phyloP scores from a whole-genome alignment of 148 eudicot genomes.

The Drosera capensis region DNA sequence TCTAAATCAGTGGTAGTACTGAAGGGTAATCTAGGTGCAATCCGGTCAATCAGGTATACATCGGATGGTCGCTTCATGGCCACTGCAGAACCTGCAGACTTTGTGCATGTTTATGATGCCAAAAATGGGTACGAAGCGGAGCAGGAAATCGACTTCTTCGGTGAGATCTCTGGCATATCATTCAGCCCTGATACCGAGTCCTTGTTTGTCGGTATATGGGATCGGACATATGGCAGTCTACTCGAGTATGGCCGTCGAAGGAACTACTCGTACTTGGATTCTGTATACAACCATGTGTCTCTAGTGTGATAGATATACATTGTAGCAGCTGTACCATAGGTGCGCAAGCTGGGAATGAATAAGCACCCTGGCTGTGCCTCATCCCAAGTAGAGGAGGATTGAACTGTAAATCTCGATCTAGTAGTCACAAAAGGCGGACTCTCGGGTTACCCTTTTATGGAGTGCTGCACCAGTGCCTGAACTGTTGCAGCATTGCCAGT shows the following conservation, averaged over 20 bases:
- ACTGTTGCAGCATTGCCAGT: no score
- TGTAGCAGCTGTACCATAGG: no score
- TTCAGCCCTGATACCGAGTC: slow-evolving; percentile 76
- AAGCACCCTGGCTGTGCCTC: no score
- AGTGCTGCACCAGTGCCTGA: no score
- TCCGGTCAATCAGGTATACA: slow-evolving; percentile 67
- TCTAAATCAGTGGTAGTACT: slow-evolving; percentile 41
- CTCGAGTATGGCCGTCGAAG: slow-evolving; percentile 61
- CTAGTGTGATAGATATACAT: no score
- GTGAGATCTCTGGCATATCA: slow-evolving; percentile 75
- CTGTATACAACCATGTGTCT: slow-evolving; percentile 11
- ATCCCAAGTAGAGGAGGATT: no score
- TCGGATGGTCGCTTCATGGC: slow-evolving; percentile 82
- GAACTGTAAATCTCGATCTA: no score
- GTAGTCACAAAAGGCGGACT: no score
- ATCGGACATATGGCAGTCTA: slow-evolving; percentile 75
- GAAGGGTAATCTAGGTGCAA: slow-evolving; percentile 67
- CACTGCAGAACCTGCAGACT: slow-evolving; percentile 85
- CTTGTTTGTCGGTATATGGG: slow-evolving; percentile 73
- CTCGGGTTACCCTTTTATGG: no score
- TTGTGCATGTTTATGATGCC: slow-evolving; percentile 62
- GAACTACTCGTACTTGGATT: slow-evolving; percentile 52
- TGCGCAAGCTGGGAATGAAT: no score
- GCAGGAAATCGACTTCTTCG: slow-evolving; percentile 83
- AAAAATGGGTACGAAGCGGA: slow-evolving; percentile 42